These are phyloP conservation scores for Schizonepeta tenuifolia DNA, from an alignment of 257 asterid species.

Conservation along the genomic window DNA sequence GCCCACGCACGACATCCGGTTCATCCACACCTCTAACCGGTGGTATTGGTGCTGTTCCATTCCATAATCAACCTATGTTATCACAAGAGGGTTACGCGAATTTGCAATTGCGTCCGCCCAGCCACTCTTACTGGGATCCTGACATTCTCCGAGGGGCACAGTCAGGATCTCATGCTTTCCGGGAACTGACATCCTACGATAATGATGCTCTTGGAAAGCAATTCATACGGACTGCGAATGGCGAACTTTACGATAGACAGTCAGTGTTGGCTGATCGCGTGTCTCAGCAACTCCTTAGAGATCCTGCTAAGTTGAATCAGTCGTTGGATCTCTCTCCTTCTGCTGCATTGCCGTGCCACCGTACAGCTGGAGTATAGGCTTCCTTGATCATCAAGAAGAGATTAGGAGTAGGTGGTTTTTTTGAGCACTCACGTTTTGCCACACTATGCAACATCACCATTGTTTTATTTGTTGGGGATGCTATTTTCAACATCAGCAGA, in stretches of 20 bases:
- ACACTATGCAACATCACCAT: constrained; percentile 32
- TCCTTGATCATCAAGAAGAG: neutral
- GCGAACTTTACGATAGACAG: constrained; percentile 68
- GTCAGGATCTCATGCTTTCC: constrained; percentile 65
- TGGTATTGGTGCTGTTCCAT: constrained; percentile 68
- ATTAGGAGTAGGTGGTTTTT: constrained; percentile 16
- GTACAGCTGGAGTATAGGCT: constrained; percentile 50
- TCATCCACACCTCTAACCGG: constrained; percentile 91
- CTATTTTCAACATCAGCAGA: constrained; percentile 19
- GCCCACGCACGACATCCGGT: constrained; percentile 90
- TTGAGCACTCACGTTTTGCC: constrained; percentile 23
- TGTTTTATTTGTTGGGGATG: constrained; percentile 41
- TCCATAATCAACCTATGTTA: constrained; percentile 60
- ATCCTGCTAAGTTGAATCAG: constrained; percentile 62
- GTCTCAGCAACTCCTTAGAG: constrained; percentile 72
- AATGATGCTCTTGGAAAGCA: constrained; percentile 62
- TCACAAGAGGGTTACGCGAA: constrained; percentile 63
- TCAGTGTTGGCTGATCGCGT: constrained; percentile 78
- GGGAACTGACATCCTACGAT: constrained; percentile 58
- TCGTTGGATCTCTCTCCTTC: constrained; percentile 61
- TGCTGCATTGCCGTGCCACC: constrained; percentile 51
- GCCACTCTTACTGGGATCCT: constrained; percentile 76
- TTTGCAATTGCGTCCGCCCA: constrained; percentile 53
- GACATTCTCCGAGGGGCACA: constrained; percentile 68
- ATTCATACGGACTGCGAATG: constrained; percentile 49